Percentiles rank a stretch among this genome's conserved stretches.
These are phyloP conservation scores for Closterium sp. DNA, from an alignment of 139 green algal genomes.

Conservation along the genomic window DNA sequence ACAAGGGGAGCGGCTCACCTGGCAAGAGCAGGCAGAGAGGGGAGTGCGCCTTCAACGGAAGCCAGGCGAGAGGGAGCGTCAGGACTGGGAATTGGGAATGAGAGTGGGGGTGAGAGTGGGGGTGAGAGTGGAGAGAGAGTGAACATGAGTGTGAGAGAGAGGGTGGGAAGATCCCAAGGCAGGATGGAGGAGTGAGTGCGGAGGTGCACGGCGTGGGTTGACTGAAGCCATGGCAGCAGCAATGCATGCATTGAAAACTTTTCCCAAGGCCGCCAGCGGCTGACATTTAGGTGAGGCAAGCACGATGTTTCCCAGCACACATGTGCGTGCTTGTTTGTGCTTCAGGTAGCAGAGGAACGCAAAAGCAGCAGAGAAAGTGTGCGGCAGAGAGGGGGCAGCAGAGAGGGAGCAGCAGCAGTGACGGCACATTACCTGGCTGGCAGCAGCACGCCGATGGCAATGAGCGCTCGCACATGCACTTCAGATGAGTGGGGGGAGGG, in stretches of 20 bases:
- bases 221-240: no score
- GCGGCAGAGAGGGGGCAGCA: neutral
- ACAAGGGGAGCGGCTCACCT: neutral
- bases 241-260: no score
- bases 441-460: neutral
- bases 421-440: neutral
- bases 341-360: no score
- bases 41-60: neutral
- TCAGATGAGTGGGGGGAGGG: neutral
- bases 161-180: neutral
- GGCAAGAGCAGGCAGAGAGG: neutral
- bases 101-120: neutral
- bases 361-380: neutral
- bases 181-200: neutral
- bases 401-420: no score
- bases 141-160: neutral
- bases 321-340: no score
- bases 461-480: neutral
- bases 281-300: no score
- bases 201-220: no score
- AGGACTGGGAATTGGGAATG: neutral
- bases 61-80: neutral
- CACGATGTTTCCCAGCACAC: no score
- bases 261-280: no score
- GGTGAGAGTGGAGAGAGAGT: no score